A percentile compares a stretch with the other conserved stretches of the same genome.
Evolutionary conservation across 257 asterid species (phyloP).

Genomic region (Solanum ossicruentum): DNA sequence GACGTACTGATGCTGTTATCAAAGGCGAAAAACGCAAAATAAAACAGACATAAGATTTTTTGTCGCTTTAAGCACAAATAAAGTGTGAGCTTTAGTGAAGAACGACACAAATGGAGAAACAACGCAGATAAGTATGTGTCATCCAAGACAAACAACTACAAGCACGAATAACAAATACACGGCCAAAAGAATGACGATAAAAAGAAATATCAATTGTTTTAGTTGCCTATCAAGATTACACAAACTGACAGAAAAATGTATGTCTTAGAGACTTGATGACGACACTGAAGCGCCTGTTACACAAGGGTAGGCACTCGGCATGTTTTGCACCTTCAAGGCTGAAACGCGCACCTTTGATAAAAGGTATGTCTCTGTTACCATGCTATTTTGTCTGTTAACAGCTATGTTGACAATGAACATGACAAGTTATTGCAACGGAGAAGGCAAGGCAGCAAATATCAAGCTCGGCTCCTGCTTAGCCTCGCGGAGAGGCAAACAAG

Average conservation of each 20-base stretch:
- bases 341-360: not conserved
- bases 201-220: not conserved
- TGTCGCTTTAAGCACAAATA: not conserved
- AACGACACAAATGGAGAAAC: no score
- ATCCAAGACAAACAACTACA: not conserved
- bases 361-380: not conserved
- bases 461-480: not conserved
- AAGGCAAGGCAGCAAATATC: not conserved
- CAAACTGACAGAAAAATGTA: not conserved
- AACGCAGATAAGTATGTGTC: not conserved
- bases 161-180: not conserved
- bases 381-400: not conserved
- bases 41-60: not conserved
- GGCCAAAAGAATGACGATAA: not conserved
- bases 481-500: not conserved
- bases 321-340: not conserved
- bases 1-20: not conserved
- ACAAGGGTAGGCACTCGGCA: not conserved
- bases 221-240: not conserved
- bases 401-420: not conserved
- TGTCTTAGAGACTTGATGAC: not conserved
- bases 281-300: not conserved
- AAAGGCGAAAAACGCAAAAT: not conserved
- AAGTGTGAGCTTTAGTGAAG: not conserved
- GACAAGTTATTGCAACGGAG: not conserved